Evolutionary conservation across 2,329 filamentous ascomycete genomes (phyloP).

Genomic region (Pyrenochaeta sp.): DNA sequence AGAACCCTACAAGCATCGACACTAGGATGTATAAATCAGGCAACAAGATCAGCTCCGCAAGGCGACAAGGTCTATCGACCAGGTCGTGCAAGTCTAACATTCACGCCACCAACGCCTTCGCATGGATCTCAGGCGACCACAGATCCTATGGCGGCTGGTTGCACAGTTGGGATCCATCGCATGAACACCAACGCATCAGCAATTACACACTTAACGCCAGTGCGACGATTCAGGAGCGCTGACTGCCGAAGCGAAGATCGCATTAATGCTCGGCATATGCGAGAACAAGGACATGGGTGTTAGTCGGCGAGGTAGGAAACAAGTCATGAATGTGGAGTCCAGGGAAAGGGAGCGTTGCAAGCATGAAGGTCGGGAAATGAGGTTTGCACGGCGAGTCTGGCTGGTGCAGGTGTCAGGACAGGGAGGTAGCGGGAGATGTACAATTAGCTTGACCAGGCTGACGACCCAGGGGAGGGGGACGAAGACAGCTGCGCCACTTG

Average conservation of each 20-base stretch:
- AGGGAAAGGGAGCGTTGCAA: conserved; percentile 1
- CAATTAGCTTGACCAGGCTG: conserved; percentile 2
- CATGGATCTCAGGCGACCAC: neutral
- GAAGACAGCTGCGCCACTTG: neutral
- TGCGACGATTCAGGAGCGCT: neutral
- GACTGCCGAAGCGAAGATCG: conserved; percentile 5
- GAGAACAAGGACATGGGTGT: neutral
- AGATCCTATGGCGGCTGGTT: neutral
- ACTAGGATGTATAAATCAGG: neutral
- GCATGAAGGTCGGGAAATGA: conserved; percentile 24
- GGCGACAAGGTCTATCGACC: conserved; percentile 7
- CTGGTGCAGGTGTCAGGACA: neutral
- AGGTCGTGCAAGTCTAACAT: neutral
- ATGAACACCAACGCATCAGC: neutral
- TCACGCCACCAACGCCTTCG: neutral
- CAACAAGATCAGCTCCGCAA: conserved; percentile 8
- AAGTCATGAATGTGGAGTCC: neutral
- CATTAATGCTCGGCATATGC: conserved; percentile 11
- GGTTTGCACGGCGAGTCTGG: neutral
- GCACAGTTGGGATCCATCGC: neutral
- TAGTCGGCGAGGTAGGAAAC: neutral
- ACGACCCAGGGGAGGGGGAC: neutral
- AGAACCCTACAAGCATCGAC: neutral
- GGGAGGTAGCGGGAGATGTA: conserved; percentile 16
- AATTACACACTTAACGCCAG: neutral